Evolutionary conservation across 2,329 filamentous ascomycete species (phyloP).

Genomic region (Colletotrichum simmondsii): DNA sequence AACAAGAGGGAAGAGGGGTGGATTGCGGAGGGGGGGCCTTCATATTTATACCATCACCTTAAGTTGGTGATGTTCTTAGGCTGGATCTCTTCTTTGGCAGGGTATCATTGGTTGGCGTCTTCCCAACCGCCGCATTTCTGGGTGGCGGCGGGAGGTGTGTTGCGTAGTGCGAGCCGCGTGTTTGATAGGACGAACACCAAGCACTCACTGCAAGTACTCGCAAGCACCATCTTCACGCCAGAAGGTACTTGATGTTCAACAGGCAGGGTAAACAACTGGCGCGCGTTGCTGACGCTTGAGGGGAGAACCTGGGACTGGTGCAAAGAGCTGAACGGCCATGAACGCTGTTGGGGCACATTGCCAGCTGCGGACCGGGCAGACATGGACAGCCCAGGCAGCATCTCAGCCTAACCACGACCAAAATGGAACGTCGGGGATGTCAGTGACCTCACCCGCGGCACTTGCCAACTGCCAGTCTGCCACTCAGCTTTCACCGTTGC

Average conservation of each 20-base stretch:
- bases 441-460: conserved; percentile 23
- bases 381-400: conserved; percentile 32
- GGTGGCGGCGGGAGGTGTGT: neutral
- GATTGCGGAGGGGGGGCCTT: conserved; percentile 40
- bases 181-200: conserved; percentile 19
- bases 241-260: neutral
- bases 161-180: neutral
- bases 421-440: conserved; percentile 13
- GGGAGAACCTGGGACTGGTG: neutral
- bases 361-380: neutral
- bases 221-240: neutral
- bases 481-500: neutral
- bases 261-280: conserved; percentile 1
- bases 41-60: conserved; percentile 45
- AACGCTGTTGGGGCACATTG: conserved; percentile 1
- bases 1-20: conserved; percentile 47
- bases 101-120: conserved; percentile 34
- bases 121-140: conserved; percentile 14
- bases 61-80: conserved; percentile 31
- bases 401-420: conserved; percentile 30
- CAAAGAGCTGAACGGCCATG: conserved; percentile 1
- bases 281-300: neutral
- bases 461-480: neutral
- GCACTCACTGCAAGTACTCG: neutral
- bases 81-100: conserved; percentile 30